phyloP scores from a whole-genome alignment of 2,329 filamentous ascomycete species.

The Colletotrichum godetiae region DNA sequence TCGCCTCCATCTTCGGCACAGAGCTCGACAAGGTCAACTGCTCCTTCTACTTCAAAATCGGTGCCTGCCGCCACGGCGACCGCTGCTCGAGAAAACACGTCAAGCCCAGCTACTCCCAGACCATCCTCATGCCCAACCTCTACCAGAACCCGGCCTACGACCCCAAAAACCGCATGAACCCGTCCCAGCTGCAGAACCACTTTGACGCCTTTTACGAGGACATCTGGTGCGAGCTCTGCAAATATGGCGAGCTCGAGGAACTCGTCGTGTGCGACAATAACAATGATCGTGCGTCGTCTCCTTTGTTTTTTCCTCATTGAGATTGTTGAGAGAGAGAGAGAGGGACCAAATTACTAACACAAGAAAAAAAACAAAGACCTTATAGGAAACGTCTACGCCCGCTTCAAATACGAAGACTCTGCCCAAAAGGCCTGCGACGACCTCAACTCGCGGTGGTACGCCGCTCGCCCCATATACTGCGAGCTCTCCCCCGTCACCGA shows the following conservation, averaged over 20 bases:
- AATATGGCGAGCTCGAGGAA: constrained; percentile 97
- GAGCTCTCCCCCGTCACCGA: constrained; percentile 97
- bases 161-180: constrained; percentile 95
- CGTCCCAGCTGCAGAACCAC: constrained; percentile 96
- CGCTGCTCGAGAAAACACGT: constrained; percentile 98
- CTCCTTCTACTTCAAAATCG: constrained; percentile 98
- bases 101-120: constrained; percentile 98
- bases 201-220: constrained; percentile 99
- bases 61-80: constrained; percentile 97
- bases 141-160: constrained; percentile 99
- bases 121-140: constrained; percentile 96
- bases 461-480: constrained; percentile 96
- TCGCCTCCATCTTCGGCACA: constrained; percentile 99
- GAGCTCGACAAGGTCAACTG: constrained; percentile 99
- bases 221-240: constrained; percentile 99
- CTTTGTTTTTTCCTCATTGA: not conserved
- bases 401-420: constrained; percentile 99
- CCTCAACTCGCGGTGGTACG: constrained; percentile 96
- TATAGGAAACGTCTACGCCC: constrained; percentile 98
- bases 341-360: constrained; percentile 19
- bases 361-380: constrained; percentile 61
- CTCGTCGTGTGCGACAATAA: constrained; percentile 99
- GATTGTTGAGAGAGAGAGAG: no score
- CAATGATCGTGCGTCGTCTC: constrained; percentile 81
- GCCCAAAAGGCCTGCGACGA: constrained; percentile 94